phyloP scores from a whole-genome alignment of 345 rosid species.

The Pelargonium nanum region DNA sequence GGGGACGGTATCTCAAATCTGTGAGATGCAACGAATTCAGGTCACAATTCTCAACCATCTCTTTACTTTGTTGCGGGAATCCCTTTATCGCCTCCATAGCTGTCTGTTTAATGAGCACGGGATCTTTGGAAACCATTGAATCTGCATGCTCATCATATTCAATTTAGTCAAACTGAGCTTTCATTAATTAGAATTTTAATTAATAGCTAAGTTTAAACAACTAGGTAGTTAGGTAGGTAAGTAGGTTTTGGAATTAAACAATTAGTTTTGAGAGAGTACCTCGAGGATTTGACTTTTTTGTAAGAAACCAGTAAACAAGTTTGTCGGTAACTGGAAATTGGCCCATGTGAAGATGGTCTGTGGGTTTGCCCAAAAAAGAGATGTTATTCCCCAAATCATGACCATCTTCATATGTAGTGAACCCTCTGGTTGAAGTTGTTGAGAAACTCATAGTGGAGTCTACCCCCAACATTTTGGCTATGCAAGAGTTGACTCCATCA shows the following conservation, averaged over 20 bases:
- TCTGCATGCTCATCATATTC: neutral
- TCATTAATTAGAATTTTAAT: too few species aligned
- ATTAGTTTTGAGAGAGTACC: slow-evolving; percentile 7
- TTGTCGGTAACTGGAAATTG: slow-evolving; percentile 11
- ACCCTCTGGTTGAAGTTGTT: slow-evolving; percentile 6
- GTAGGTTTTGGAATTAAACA: neutral
- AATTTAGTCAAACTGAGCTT: too few species aligned
- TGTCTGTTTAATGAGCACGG: slow-evolving; percentile 11
- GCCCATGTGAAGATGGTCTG: slow-evolving; percentile 10
- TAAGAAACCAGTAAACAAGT: slow-evolving; percentile 21
- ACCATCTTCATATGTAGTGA: slow-evolving; percentile 4
- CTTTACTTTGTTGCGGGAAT: slow-evolving; percentile 7
- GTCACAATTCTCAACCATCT: slow-evolving; percentile 13
- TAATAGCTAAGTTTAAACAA: too few species aligned
- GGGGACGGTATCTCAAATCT: slow-evolving; percentile 16
- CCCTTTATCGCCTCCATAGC: slow-evolving; percentile 8
- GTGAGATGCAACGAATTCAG: slow-evolving; percentile 6
- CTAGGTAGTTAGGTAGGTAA: too few species aligned
- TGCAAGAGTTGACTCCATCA: slow-evolving; percentile 7
- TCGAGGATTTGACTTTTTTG: slow-evolving; percentile 13
- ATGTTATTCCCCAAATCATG: slow-evolving; percentile 4
- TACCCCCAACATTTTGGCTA: neutral
- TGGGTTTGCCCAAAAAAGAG: neutral
- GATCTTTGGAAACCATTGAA: slow-evolving; percentile 9
- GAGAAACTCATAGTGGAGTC: neutral